Percentiles rank a stretch among this genome's conserved stretches.
phyloP scores from a whole-genome alignment of 257 asterid genomes.

The Solanum medicagineum region DNA sequence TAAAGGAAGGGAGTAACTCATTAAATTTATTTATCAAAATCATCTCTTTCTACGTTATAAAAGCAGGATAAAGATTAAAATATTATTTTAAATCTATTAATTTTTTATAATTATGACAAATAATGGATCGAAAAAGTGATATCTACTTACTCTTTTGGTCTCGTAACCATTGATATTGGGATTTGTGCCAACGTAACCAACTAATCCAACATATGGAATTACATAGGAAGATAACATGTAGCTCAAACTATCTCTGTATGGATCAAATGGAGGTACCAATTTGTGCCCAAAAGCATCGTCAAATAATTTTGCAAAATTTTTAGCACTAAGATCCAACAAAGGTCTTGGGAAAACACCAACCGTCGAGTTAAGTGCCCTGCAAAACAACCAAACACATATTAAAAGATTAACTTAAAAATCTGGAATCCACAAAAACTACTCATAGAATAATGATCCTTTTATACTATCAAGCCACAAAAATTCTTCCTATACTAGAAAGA shows the following conservation, averaged over 20 bases:
- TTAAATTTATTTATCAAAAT: no score
- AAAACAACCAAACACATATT: neutral
- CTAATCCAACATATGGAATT: conserved; percentile 32
- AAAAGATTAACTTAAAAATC: no score
- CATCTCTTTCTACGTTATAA: no score
- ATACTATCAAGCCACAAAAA: no score
- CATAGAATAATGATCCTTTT: no score
- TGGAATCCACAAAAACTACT: no score
- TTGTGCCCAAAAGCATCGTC: conserved; percentile 32
- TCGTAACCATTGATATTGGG: conserved; percentile 19
- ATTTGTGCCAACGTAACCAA: conserved; percentile 39
- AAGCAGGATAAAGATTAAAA: no score
- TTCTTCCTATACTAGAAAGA: no score
- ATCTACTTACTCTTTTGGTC: conserved; percentile 13
- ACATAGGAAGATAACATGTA: conserved; percentile 31
- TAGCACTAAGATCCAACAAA: conserved; percentile 22
- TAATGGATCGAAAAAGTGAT: no score
- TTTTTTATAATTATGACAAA: no score
- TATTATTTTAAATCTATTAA: no score
- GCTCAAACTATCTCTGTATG: conserved; percentile 27
- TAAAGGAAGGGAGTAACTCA: no score
- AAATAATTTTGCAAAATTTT: conserved; percentile 19
- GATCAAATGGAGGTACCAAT: conserved; percentile 35
- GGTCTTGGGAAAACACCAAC: conserved; percentile 40
- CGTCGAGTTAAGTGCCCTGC: conserved; percentile 26